phyloP scores from a whole-genome alignment of 768 basidiomycete species.

The Erythrobasidium yunnanense region DNA sequence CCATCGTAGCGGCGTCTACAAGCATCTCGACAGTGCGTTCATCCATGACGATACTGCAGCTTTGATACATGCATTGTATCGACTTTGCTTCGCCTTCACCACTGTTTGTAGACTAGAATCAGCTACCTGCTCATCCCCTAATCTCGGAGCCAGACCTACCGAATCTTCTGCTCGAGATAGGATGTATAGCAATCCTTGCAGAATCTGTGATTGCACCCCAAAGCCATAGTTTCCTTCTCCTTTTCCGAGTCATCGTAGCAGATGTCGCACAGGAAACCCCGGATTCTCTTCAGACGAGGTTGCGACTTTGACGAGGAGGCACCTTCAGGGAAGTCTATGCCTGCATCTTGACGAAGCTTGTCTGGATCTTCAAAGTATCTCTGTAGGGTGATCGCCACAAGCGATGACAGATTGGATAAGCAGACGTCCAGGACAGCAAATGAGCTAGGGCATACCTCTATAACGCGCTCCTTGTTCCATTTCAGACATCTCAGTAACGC shows the following conservation, averaged over 20 bases:
- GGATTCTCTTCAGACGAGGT: slow-evolving; percentile 44
- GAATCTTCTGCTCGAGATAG: slow-evolving; percentile 35
- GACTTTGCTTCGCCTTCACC: slow-evolving; percentile 43
- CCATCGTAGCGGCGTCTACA: slow-evolving; percentile 46
- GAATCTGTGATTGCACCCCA: slow-evolving; percentile 69
- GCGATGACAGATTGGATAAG: neutral
- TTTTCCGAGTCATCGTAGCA: slow-evolving; percentile 69
- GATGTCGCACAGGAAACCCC: slow-evolving; percentile 71
- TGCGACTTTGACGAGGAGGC: slow-evolving; percentile 34
- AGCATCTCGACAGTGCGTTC: slow-evolving; percentile 47
- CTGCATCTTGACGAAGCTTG: slow-evolving; percentile 61
- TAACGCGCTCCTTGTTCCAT: slow-evolving; percentile 94
- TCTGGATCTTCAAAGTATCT: slow-evolving; percentile 81
- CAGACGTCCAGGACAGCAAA: neutral
- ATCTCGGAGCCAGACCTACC: neutral
- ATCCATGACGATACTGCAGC: slow-evolving; percentile 43
- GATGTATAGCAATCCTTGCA: slow-evolving; percentile 38
- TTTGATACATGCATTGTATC: slow-evolving; percentile 46
- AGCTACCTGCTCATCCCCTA: neutral
- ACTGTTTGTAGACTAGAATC: neutral
- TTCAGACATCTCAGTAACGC: slow-evolving; percentile 68
- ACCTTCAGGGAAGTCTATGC: slow-evolving; percentile 45
- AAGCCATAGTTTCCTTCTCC: slow-evolving; percentile 52
- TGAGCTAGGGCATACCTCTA: slow-evolving; percentile 55
- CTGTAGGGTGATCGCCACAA: neutral